Percentiles rank a stretch among this genome's conserved stretches.
phyloP scores from a whole-genome alignment of 306 rosid genomes.

The Malus domestica region DNA sequence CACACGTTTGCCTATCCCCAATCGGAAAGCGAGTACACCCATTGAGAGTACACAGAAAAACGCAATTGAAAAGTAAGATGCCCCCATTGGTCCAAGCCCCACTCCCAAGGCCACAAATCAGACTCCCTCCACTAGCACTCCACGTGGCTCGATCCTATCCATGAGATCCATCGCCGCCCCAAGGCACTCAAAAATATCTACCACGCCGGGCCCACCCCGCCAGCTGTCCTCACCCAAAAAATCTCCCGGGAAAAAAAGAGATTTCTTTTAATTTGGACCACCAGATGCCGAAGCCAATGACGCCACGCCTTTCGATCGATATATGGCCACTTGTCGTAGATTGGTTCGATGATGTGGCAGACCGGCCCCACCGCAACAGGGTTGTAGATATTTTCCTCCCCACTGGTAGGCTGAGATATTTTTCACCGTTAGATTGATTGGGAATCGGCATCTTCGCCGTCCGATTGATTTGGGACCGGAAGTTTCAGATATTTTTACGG shows the following conservation, averaged over 20 bases:
- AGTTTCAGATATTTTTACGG: conserved; percentile 15
- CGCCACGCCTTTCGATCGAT: conserved; percentile 19
- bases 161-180: conserved; percentile 4
- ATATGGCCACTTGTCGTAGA: conserved; percentile 18
- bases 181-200: conserved; percentile 44
- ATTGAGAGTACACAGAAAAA: neutral
- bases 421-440: conserved; percentile 24
- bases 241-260: neutral
- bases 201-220: conserved; percentile 3
- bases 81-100: neutral
- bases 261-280: conserved; percentile 33
- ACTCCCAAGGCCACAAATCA: conserved; percentile 30
- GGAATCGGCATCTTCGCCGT: conserved; percentile 28
- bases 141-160: conserved; percentile 33
- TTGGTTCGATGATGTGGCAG: conserved; percentile 48
- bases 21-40: conserved; percentile 4
- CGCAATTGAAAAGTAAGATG: neutral
- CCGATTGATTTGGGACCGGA: conserved; percentile 10
- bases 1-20: neutral
- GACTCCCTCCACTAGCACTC: neutral
- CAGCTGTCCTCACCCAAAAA: conserved; percentile 1
- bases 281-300: conserved; percentile 39
- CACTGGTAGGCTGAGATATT: neutral
- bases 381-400: conserved; percentile 40
- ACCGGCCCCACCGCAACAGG: neutral